Conservation (phyloP, 768 basidiomycete species). For the Amanita jacksonii region DNA sequence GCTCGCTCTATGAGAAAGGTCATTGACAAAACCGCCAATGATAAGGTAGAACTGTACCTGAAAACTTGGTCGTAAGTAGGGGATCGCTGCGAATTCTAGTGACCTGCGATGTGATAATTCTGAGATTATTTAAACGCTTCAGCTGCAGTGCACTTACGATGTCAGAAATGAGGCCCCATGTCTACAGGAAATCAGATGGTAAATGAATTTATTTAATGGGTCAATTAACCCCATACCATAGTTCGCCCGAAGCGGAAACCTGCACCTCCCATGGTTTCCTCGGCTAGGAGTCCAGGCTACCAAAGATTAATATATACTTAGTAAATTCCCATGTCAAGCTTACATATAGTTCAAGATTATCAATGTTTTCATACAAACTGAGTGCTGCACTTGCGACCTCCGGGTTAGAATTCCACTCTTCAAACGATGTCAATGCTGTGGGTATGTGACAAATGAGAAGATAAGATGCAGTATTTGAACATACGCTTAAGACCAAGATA, state of each 20-base stretch:
- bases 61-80: constrained; percentile 11
- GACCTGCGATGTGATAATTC: constrained; percentile 12
- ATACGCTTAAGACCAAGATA: constrained; percentile 15
- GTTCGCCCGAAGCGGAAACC: constrained; percentile 18
- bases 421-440: constrained; percentile 19
- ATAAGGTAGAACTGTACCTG: constrained; percentile 4
- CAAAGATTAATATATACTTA: not conserved
- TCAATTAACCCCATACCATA: constrained; percentile 12
- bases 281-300: constrained; percentile 14
- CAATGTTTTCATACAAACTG: constrained; percentile 22
- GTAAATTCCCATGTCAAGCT: not conserved
- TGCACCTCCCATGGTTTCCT: constrained; percentile 8
- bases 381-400: constrained; percentile 16
- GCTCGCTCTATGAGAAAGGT: not conserved
- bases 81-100: constrained; percentile 16
- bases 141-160: constrained; percentile 9
- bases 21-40: not conserved
- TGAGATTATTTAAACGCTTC: not conserved
- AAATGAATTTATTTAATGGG: not conserved
- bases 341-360: constrained; percentile 29
- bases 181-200: constrained; percentile 8
- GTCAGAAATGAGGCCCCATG: constrained; percentile 15
- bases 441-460: not conserved
- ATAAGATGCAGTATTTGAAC: not conserved
- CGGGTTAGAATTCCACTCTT: constrained; percentile 23